Percentiles rank a stretch among this genome's conserved stretches.
These are phyloP conservation scores for Ophiorrhiza pumila DNA, from an alignment of 257 asterid species.

Conservation along the genomic window DNA sequence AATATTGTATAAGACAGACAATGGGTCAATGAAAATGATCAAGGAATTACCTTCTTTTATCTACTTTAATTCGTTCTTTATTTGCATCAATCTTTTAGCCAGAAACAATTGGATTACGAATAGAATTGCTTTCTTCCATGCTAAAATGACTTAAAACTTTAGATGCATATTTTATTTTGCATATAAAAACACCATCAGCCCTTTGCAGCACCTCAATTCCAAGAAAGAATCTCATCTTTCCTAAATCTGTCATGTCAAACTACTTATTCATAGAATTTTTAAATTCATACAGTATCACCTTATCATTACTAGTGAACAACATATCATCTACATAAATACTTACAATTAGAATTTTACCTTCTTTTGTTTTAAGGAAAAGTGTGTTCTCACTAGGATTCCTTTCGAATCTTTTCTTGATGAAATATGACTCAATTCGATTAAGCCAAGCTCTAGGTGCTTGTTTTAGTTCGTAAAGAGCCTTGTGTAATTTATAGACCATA, in stretches of 20 bases:
- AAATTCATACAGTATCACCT: background rate
- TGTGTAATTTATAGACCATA: background rate
- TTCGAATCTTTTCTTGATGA: background rate
- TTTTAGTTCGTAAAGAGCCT: slow-evolving; percentile 1
- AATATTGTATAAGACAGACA: too few species aligned
- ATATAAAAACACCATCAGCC: background rate
- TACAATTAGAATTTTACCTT: background rate
- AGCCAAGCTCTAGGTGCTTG: background rate
- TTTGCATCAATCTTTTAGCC: background rate
- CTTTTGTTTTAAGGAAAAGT: background rate
- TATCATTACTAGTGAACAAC: background rate
- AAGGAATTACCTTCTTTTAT: too few species aligned
- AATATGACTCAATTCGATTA: background rate
- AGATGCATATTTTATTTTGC: background rate
- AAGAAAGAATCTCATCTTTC: background rate
- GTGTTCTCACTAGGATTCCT: background rate
- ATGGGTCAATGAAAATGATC: too few species aligned
- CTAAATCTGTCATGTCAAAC: slow-evolving; percentile 1
- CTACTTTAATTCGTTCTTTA: background rate
- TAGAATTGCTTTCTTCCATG: too few species aligned
- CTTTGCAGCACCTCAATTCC: background rate
- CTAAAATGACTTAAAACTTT: background rate
- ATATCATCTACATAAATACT: slow-evolving; percentile 9
- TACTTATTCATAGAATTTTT: background rate
- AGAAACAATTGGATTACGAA: background rate